phyloP scores from a whole-genome alignment of 805 yeast species.

The Millerozyma miso region DNA sequence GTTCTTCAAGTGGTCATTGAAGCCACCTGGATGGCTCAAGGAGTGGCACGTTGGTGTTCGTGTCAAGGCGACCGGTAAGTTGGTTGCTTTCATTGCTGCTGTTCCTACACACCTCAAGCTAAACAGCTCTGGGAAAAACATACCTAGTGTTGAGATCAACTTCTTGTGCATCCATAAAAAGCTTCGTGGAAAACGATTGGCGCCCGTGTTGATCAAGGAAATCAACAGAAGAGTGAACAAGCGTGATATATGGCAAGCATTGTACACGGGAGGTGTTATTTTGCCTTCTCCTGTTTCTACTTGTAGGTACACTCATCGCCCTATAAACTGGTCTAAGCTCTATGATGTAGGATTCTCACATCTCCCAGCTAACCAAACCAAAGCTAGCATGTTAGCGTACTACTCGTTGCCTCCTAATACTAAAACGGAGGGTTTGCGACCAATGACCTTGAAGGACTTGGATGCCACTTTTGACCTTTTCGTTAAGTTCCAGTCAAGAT shows the following conservation, averaged over 20 bases:
- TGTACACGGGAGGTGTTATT: conserved; percentile 88
- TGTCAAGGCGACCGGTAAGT: conserved; percentile 66
- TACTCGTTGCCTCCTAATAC: conserved; percentile 54
- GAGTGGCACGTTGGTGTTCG: conserved; percentile 96
- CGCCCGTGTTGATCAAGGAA: conserved; percentile 91
- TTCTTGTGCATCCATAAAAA: conserved; percentile 93
- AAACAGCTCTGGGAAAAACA: conserved; percentile 40
- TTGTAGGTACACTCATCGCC: conserved; percentile 89
- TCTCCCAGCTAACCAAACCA: conserved; percentile 68
- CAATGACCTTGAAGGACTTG: conserved; percentile 56
- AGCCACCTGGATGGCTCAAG: conserved; percentile 85
- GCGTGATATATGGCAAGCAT: conserved; percentile 88
- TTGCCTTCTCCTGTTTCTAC: conserved; percentile 90
- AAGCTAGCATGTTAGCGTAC: conserved; percentile 59
- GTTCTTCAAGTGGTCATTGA: conserved; percentile 88
- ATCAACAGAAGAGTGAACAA: conserved; percentile 89
- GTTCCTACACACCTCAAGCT: conserved; percentile 72
- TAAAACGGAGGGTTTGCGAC: conserved; percentile 51
- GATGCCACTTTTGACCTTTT: conserved; percentile 60
- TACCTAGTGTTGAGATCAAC: conserved; percentile 82
- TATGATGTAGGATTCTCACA: conserved; percentile 87
- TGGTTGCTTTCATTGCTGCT: conserved; percentile 91
- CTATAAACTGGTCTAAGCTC: conserved; percentile 86
- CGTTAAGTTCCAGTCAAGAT: conserved; percentile 58
- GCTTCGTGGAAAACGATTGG: conserved; percentile 85